Base-by-base conservation (phyloP, 2,329 filamentous ascomycete species). In the Metarhizium sp. region DNA sequence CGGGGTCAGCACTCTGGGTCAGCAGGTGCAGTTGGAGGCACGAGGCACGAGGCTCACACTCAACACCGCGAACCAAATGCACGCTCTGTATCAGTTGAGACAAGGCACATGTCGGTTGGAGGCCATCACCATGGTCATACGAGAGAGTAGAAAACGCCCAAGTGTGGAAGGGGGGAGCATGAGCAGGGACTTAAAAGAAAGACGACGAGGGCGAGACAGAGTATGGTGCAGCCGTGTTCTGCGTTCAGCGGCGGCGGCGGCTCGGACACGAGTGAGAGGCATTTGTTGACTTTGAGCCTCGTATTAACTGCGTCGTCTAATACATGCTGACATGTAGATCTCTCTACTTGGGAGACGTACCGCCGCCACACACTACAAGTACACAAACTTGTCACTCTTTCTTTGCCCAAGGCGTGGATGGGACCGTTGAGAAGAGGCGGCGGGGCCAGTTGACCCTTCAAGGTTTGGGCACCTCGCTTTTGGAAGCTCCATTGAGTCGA, bases 71-170 rank as follows among this genome's bases (percentile, higher is more conserved):
- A 53, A 48, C 45, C 32, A 42, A 18, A 53, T 34, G 4, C 11
- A 36, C 18, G 29, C 52, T 18, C 40, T 51, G 42, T 55, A 32
- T 54, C 50, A 46, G 51, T 45, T 18, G 51, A 52, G 18, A 25
- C 29, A 38, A 54, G 49, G 54, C 51, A 54, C 51, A 57, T 57
- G 58, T 52, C 52, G 50, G 38, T 48, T 53, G 34, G 52, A 52
- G 50, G 52, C 52, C 47, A 53, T 47, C 51, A 20, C 38, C 42
- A 45, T 51, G 57, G 50, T 60, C 57, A 57, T 56, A 55, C 43
- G 58, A 46, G 52, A 48, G 50, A 14, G 49, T 20, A 52, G 50
- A 48, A 29, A 34, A 20, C 34, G 48, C 20, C 7, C 14, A 25
- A 20, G 16, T 10, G 6, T 5, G 25, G 45, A 48, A 29, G 10